Evolutionary conservation across 2,329 filamentous ascomycete species (phyloP).

Genomic region (Beauveria scarabaeidicola): DNA sequence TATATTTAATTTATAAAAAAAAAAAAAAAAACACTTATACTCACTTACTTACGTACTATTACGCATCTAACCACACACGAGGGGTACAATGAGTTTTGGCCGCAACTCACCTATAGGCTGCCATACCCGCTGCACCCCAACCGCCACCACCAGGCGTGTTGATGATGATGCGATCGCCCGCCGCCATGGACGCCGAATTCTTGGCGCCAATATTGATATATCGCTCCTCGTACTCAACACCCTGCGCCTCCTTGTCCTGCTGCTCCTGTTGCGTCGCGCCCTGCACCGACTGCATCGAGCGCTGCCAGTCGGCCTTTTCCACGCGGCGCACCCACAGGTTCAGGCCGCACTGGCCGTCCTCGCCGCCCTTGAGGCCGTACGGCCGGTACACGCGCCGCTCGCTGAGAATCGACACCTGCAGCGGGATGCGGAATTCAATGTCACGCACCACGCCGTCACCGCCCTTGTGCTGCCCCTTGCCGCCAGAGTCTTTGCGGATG

Average conservation of each 20-base stretch:
- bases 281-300: conserved; percentile 32
- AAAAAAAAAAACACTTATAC: too few relatives aligned
- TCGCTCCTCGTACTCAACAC: conserved; percentile 46
- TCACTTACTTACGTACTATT: too few relatives aligned
- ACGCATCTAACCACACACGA: too few relatives aligned
- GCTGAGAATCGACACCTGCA: conserved; percentile 69
- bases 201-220: conserved; percentile 69
- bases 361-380: conserved; percentile 77
- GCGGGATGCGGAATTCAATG: conserved; percentile 69
- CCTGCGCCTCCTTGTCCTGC: conserved; percentile 21
- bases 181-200: conserved; percentile 68
- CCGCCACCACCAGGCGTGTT: conserved; percentile 72
- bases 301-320: conserved; percentile 44
- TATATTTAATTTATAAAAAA: too few relatives aligned
- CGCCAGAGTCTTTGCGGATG: conserved; percentile 54
- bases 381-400: conserved; percentile 68
- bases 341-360: conserved; percentile 66
- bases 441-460: conserved; percentile 70
- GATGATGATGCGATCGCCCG: conserved; percentile 70
- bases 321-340: conserved; percentile 83
- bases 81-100: too few relatives aligned
- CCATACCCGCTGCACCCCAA: conserved; percentile 58
- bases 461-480: conserved; percentile 56
- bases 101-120: too few relatives aligned
- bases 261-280: conserved; percentile 19